Conservation (phyloP, 805 yeast species). For the Scheffersomyces amazonensis region DNA sequence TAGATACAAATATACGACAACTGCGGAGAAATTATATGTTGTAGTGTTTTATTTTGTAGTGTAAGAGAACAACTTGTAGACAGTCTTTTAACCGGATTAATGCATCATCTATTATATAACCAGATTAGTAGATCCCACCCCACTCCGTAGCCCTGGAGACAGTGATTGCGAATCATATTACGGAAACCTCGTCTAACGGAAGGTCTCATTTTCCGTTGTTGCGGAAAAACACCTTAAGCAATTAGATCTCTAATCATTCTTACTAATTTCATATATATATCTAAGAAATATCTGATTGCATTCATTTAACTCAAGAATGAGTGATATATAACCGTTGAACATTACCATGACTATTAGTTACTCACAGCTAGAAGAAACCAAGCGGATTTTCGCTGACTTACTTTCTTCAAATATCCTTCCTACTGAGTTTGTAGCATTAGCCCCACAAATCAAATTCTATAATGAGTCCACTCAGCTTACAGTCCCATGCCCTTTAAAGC, state of each 20-base stretch:
- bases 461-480: slow-evolving; percentile 10
- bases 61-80: too few relatives aligned
- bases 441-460: slow-evolving; percentile 7
- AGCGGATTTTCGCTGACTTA: slow-evolving; percentile 7
- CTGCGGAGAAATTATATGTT: too few relatives aligned
- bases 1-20: too few relatives aligned
- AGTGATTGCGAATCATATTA: not conserved
- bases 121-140: too few relatives aligned
- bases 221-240: not conserved
- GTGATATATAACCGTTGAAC: too few relatives aligned
- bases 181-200: not conserved
- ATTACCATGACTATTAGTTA: slow-evolving; percentile 5
- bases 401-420: slow-evolving; percentile 9
- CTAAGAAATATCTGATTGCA: too few relatives aligned
- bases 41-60: too few relatives aligned
- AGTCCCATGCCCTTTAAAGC: slow-evolving; percentile 23
- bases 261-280: not conserved
- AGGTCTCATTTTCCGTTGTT: not conserved
- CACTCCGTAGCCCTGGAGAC: not conserved
- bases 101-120: too few relatives aligned
- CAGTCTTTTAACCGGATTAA: too few relatives aligned
- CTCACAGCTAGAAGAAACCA: slow-evolving; percentile 11
- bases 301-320: too few relatives aligned
- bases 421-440: slow-evolving; percentile 9
- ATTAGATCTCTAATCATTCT: too few relatives aligned